Evolutionary conservation across 345 rosid species (phyloP).

Genomic region (Aquilaria malaccensis): DNA sequence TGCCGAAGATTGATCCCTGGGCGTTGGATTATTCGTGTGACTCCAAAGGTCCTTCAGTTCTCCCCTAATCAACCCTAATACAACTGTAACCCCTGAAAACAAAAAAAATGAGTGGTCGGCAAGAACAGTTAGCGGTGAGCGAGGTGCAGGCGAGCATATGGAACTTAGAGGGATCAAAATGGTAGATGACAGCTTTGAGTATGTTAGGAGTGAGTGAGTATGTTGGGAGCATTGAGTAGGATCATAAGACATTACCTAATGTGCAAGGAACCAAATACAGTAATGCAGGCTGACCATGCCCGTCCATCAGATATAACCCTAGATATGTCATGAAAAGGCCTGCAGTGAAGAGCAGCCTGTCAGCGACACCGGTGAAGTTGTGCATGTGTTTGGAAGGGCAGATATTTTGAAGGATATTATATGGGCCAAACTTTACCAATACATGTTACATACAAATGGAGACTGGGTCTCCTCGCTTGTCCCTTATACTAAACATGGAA

Average conservation of each 20-base stretch:
- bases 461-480: too few relatives aligned
- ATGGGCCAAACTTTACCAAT: too few relatives aligned
- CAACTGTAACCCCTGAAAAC: conserved; percentile 43
- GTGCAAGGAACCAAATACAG: conserved; percentile 97
- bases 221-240: background rate
- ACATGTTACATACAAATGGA: too few relatives aligned
- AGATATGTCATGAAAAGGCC: conserved; percentile 79
- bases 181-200: background rate
- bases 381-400: too few relatives aligned
- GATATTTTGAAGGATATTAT: too few relatives aligned
- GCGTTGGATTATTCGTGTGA: conserved; percentile 11
- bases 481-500: too few relatives aligned
- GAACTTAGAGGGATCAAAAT: too few relatives aligned
- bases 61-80: conserved; percentile 58
- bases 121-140: too few relatives aligned
- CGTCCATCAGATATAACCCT: conserved; percentile 84
- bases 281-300: conserved; percentile 95
- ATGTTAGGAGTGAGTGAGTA: background rate
- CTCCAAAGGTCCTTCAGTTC: conserved; percentile 65
- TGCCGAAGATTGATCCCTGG: too few relatives aligned
- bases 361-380: too few relatives aligned
- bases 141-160: too few relatives aligned
- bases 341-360: conserved; percentile 18
- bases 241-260: conserved; percentile 46
- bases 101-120: background rate